A percentile compares a stretch with the other conserved stretches of the same genome.
These are phyloP conservation scores for Leptodontidium sp. DNA, from an alignment of 2,329 filamentous ascomycete species.

Conservation along the genomic window DNA sequence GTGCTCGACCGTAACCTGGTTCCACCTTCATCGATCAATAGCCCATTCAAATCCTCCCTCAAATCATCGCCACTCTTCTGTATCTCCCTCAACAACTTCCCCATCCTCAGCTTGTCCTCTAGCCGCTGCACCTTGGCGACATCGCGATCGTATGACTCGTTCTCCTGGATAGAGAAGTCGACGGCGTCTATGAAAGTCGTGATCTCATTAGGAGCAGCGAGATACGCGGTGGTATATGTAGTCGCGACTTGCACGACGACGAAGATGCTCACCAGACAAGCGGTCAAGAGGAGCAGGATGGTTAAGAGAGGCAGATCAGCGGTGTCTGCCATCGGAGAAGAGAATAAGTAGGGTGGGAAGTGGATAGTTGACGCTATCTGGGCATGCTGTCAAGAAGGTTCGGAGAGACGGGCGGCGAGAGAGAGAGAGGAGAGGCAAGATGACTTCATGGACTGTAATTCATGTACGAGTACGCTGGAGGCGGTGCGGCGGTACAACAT, in stretches of 20 bases:
- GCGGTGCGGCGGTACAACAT: neutral
- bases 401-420: constrained; percentile 13
- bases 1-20: constrained; percentile 56
- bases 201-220: constrained; percentile 65
- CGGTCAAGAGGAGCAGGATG: constrained; percentile 64
- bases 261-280: constrained; percentile 62
- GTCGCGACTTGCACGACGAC: constrained; percentile 61
- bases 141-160: constrained; percentile 69
- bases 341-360: constrained; percentile 13
- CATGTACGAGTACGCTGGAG: neutral
- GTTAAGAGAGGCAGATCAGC: constrained; percentile 46
- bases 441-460: constrained; percentile 3
- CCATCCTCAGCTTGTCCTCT: constrained; percentile 69
- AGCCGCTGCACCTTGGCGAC: constrained; percentile 64
- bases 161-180: constrained; percentile 67
- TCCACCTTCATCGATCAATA: constrained; percentile 58
- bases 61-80: constrained; percentile 67
- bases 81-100: constrained; percentile 66
- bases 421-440: constrained; percentile 18
- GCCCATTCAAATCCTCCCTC: constrained; percentile 63
- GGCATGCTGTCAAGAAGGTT: constrained; percentile 29
- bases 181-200: constrained; percentile 65
- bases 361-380: constrained; percentile 27
- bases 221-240: constrained; percentile 63
- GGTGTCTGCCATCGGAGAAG: constrained; percentile 40